phyloP scores from a whole-genome alignment of 169 alveolate genomes.

The Pseudocohnilembus persalinus region DNA sequence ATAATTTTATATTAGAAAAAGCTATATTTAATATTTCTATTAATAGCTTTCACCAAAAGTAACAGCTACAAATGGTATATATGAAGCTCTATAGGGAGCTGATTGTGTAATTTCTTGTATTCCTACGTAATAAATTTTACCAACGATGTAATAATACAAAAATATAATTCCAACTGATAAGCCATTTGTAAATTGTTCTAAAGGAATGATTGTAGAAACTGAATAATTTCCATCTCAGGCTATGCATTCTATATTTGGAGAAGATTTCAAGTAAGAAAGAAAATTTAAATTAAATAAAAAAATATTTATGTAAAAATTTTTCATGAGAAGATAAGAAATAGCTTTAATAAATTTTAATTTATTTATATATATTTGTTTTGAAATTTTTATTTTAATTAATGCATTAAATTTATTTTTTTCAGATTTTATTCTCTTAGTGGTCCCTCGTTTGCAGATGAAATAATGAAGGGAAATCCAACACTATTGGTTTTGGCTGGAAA shows the following conservation, averaged over 20 bases:
- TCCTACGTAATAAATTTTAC: constrained; percentile 25
- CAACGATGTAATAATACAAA: constrained; percentile 21
- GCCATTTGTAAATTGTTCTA: constrained; percentile 43
- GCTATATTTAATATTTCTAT: too few relatives aligned
- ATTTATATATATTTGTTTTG: too few relatives aligned
- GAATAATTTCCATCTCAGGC: constrained; percentile 36
- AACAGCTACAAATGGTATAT: constrained; percentile 28
- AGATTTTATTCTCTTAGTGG: constrained; percentile 23
- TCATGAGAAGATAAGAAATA: too few relatives aligned
- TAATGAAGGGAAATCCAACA: constrained; percentile 30
- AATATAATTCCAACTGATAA: constrained; percentile 5
- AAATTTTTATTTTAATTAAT: too few relatives aligned
- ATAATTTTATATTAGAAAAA: too few relatives aligned
- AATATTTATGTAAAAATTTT: too few relatives aligned
- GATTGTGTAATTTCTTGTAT: constrained; percentile 33
- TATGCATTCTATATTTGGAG: constrained; percentile 16
- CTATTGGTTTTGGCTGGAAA: constrained; percentile 37
- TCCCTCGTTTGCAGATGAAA: constrained; percentile 40
- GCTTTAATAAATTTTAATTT: too few relatives aligned
- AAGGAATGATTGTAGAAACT: constrained; percentile 36
- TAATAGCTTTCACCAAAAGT: too few relatives aligned
- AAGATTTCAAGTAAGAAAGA: constrained; percentile 21
- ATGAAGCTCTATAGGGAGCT: constrained; percentile 33
- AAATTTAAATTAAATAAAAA: too few relatives aligned
- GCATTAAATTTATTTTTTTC: too few relatives aligned